Percentiles rank a stretch among this genome's conserved stretches.
Evolutionary conservation across 192 early-diverging fungal genomes (phyloP).

Genomic region (Cetraspora pellucida): DNA sequence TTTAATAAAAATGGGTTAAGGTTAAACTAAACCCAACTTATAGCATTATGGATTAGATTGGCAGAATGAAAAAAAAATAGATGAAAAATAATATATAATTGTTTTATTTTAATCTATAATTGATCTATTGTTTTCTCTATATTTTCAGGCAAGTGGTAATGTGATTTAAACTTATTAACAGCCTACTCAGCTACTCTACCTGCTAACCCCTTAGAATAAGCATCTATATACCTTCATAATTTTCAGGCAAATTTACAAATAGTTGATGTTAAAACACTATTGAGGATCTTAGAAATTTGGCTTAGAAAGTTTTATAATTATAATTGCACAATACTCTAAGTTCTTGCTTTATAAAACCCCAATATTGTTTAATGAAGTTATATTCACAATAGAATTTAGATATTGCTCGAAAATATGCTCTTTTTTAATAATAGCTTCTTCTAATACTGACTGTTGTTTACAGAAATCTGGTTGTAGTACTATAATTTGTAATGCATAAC

Average conservation of each 20-base stretch:
- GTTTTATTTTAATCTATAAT: no score
- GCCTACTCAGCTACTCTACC: constrained; percentile 23
- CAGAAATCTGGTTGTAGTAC: constrained; percentile 13
- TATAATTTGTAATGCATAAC: constrained; percentile 27
- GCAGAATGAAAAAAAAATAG: no score
- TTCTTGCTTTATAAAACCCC: no score
- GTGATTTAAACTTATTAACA: constrained; percentile 26
- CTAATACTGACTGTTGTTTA: constrained; percentile 16
- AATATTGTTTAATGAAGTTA: no score
- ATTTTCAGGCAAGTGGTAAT: constrained; percentile 23
- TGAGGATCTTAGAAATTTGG: background rate
- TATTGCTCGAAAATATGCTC: constrained; percentile 14
- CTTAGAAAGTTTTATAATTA: background rate
- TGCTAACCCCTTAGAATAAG: constrained; percentile 27
- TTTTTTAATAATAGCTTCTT: constrained; percentile 16
- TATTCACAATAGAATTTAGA: no score
- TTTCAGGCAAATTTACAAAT: background rate
- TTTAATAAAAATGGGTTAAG: no score
- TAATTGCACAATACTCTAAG: no score
- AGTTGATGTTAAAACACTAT: background rate
- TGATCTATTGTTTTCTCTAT: background rate
- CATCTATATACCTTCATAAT: constrained; percentile 25
- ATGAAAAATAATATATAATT: no score
- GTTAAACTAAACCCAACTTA: no score
- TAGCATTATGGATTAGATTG: no score